Percentiles rank a stretch among this genome's conserved stretches.
These are phyloP conservation scores for Cytospora paraplurivora DNA, from an alignment of 2,329 filamentous ascomycete genomes.

Conservation along the genomic window DNA sequence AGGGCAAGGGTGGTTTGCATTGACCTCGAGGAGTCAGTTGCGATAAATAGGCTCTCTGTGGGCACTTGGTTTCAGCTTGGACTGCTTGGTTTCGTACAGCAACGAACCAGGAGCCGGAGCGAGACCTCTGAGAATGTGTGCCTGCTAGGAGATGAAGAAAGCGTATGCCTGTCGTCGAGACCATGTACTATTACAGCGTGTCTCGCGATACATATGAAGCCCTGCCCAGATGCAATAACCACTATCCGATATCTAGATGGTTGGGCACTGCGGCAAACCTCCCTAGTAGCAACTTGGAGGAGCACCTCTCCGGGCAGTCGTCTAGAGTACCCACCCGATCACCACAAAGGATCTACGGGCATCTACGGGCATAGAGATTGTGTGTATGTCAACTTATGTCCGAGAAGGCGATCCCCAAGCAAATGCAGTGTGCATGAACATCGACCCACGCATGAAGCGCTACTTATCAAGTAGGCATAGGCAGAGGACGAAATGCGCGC, in stretches of 20 bases:
- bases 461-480: not conserved
- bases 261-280: too few species aligned
- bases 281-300: too few species aligned
- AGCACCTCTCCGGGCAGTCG: too few species aligned
- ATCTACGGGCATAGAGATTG: too few species aligned
- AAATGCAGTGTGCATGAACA: not conserved
- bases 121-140: not conserved
- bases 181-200: too few species aligned
- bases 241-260: too few species aligned
- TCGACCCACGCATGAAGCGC: not conserved
- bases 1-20: not conserved
- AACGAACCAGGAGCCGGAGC: not conserved
- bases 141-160: not conserved
- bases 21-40: not conserved
- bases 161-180: too few species aligned
- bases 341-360: not conserved
- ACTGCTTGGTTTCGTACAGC: not conserved
- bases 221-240: too few species aligned
- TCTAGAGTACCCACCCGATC: not conserved
- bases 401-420: not conserved
- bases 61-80: not conserved
- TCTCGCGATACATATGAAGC: too few species aligned
- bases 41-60: not conserved
- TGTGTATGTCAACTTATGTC: not conserved
- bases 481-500: too few species aligned